Percentiles rank a stretch among this genome's conserved stretches.
phyloP scores from a whole-genome alignment of 371 early-diverging fungal species.

The Mucor circinelloides region DNA sequence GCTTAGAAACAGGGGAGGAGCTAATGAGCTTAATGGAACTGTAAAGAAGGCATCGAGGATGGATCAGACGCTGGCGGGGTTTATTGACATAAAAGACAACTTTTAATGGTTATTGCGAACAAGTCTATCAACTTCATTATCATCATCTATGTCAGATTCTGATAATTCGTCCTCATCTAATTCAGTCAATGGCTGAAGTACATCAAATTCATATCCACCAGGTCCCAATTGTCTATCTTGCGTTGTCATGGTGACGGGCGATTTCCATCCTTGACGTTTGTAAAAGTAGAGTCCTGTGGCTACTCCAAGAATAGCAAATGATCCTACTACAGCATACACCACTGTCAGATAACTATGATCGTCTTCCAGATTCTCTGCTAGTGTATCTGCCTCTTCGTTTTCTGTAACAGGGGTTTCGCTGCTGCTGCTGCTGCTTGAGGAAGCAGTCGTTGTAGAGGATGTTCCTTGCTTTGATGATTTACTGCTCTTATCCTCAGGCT shows the following conservation, averaged over 20 bases:
- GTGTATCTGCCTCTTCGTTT: not conserved
- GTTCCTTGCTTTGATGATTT: not conserved
- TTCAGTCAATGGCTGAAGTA: slow-evolving; percentile 25
- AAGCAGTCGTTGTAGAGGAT: not conserved
- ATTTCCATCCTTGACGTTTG: slow-evolving; percentile 13
- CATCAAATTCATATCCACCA: slow-evolving; percentile 32
- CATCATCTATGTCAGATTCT: slow-evolving; percentile 18
- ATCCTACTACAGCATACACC: slow-evolving; percentile 19
- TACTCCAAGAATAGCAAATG: slow-evolving; percentile 19
- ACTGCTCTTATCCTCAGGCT: not conserved
- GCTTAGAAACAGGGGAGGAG: slow-evolving; percentile 6
- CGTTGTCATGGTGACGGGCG: not conserved
- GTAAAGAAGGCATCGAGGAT: not conserved
- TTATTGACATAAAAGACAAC: slow-evolving; percentile 2
- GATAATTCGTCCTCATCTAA: slow-evolving; percentile 20
- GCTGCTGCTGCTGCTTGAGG: not conserved
- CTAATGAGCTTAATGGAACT: not conserved
- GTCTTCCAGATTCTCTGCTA: not conserved
- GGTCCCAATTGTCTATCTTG: slow-evolving; percentile 1
- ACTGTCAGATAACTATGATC: slow-evolving; percentile 6
- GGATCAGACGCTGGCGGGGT: not conserved
- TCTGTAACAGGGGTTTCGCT: not conserved
- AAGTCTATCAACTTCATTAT: slow-evolving; percentile 1
- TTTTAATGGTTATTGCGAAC: not conserved
- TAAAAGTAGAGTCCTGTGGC: slow-evolving; percentile 21